Evolutionary conservation across 306 rosid species (phyloP).

Genomic region (Pyrus bretschneideri): DNA sequence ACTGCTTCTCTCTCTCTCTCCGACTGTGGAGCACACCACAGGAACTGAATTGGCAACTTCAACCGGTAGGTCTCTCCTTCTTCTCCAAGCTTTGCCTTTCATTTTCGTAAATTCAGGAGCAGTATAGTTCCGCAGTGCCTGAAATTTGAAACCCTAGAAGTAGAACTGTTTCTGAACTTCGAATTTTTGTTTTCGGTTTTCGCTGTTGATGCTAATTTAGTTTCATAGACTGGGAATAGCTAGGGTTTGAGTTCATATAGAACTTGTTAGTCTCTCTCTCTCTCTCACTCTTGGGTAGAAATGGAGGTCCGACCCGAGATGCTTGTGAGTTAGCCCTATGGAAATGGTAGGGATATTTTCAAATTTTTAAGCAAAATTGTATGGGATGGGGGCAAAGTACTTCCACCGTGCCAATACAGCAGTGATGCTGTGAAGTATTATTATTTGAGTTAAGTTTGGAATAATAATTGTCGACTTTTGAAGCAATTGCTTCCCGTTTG

Average conservation of each 20-base stretch:
- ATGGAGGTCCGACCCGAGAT: background rate
- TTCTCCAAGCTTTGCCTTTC: background rate
- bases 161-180: background rate
- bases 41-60: background rate
- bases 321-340: background rate
- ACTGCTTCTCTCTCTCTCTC: too few species aligned
- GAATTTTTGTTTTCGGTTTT: background rate
- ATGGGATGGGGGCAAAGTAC: background rate
- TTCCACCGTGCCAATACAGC: background rate
- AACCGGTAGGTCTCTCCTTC: background rate
- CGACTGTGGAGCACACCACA: background rate
- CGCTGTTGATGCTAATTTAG: background rate
- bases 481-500: background rate
- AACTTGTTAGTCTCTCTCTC: background rate
- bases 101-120: background rate
- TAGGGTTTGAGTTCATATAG: conserved; percentile 6
- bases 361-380: background rate
- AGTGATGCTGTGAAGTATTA: too few species aligned
- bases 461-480: background rate
- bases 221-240: background rate
- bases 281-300: background rate
- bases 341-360: background rate
- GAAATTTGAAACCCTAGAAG: background rate
- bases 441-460: background rate
- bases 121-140: too few species aligned